Conservation (phyloP, 768 basidiomycete genomes). For the Rhizopogon vulgaris region DNA sequence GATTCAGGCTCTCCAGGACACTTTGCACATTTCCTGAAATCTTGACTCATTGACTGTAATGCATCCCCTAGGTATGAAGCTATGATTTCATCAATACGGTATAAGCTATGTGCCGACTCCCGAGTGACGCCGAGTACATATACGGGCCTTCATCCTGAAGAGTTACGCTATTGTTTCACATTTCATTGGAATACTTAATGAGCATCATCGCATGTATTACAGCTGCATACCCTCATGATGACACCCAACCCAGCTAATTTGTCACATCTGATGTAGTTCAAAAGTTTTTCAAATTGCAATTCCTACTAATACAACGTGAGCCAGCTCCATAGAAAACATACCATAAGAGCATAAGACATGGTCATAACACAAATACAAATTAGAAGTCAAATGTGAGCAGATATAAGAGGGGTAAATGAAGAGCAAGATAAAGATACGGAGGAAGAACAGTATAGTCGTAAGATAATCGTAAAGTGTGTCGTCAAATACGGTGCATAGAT, state of each 20-base stretch:
- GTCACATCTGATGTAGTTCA: neutral
- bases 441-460: constrained; percentile 6
- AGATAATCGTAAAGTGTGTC: constrained; percentile 14
- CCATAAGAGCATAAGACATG: neutral
- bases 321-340: neutral
- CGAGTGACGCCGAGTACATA: no score
- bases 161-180: no score
- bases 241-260: neutral
- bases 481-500: neutral
- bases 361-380: neutral
- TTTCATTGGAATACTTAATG: no score
- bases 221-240: neutral
- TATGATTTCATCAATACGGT: no score
- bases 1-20: no score
- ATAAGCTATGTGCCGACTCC: no score
- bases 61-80: no score
- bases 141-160: no score
- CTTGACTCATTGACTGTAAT: no score
- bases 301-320: neutral
- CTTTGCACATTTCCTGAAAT: no score
- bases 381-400: neutral
- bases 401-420: neutral
- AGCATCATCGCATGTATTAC: no score
- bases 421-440: constrained; percentile 23
- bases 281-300: neutral